Evolutionary conservation across 371 early-diverging fungal genomes (phyloP), one percentile per base, ranked within the genome.

Genomic region (Mortierella sp.): DNA sequence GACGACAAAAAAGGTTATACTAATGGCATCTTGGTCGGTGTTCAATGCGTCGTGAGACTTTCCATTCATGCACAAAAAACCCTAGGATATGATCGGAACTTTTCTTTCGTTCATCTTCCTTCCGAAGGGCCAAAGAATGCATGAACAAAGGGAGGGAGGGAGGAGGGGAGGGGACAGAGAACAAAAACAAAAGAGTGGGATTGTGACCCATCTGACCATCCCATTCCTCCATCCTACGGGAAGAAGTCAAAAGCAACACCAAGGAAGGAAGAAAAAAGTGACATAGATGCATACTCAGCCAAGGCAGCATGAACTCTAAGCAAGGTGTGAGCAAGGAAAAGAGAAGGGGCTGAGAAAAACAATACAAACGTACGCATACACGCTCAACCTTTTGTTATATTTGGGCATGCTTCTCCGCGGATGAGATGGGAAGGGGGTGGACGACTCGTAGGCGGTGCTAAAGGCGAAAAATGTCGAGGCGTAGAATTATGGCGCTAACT

Each of bases 321-420:
- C 1, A 46, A 46, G 41, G 41, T 29, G 11, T n/a, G n/a, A 14
- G 43, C 65, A 12, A 63, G 21, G 1, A 14, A 32, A 35, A 63
- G 63, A 63, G 65, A 41, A 38, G 35, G 65, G 65, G 65, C 65
- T 65, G 65, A 65, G 38, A 32, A 60, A 60, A 32, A 32, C 14
- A 29, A 16, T 10, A n/a, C 11, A 24, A n/a, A 27, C 12, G n/a
- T 56, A 29, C 12, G 11, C 29, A 58, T 63, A 4, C 35, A 58
- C 18, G 38, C 35, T 41, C 7, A n/a, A 27, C 51, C 1, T 76
- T 49, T 21, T 27, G 35, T 27, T 27, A 0, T 48, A 35, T 16
- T 71, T 44, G 70, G 10, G 43, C 11, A 24, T 54, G 24, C 21
- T 56, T 3, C 65, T 65, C 65, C 65, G 65, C 65, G 65, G 65